Conservation (phyloP, 1,284 basidiomycete species). For the Ustilago loliicola region DNA sequence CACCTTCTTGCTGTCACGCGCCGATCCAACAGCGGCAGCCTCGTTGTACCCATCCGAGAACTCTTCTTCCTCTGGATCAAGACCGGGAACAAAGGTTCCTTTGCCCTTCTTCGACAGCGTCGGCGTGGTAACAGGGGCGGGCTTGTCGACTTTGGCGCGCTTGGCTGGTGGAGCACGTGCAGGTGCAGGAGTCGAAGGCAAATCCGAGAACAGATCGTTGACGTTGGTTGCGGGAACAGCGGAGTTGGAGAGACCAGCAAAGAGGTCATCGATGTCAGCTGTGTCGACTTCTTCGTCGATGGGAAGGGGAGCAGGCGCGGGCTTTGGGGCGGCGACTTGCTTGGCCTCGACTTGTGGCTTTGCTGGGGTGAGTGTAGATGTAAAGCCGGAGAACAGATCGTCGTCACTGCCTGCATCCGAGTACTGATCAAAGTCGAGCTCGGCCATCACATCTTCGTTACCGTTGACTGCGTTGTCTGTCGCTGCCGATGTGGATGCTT, state of each 20-base stretch:
- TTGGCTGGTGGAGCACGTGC: slow-evolving; percentile 9
- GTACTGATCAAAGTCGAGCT: slow-evolving; percentile 40
- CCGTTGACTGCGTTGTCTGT: slow-evolving; percentile 12
- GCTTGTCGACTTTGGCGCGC: slow-evolving; percentile 13
- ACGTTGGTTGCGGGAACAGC: slow-evolving; percentile 3
- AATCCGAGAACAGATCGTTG: slow-evolving; percentile 39
- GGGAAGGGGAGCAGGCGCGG: neutral
- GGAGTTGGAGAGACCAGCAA: slow-evolving; percentile 9
- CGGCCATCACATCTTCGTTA: slow-evolving; percentile 27
- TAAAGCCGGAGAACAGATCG: slow-evolving; percentile 46
- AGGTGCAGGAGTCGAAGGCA: slow-evolving; percentile 11
- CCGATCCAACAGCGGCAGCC: slow-evolving; percentile 13
- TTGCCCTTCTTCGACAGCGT: slow-evolving; percentile 19
- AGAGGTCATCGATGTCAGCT: slow-evolving; percentile 44
- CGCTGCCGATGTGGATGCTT: neutral
- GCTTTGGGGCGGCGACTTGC: neutral
- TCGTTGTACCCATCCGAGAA: slow-evolving; percentile 68
- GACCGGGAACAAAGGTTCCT: slow-evolving; percentile 33
- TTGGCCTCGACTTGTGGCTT: slow-evolving; percentile 12
- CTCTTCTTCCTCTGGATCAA: slow-evolving; percentile 55
- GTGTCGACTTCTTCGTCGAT: slow-evolving; percentile 13
- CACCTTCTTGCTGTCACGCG: slow-evolving; percentile 13
- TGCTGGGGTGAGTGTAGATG: slow-evolving; percentile 17
- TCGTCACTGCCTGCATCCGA: slow-evolving; percentile 46
- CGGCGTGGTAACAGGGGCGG: neutral